phyloP scores from a whole-genome alignment of 2,329 filamentous ascomycete species.

The Amauroascus verrucosus region DNA sequence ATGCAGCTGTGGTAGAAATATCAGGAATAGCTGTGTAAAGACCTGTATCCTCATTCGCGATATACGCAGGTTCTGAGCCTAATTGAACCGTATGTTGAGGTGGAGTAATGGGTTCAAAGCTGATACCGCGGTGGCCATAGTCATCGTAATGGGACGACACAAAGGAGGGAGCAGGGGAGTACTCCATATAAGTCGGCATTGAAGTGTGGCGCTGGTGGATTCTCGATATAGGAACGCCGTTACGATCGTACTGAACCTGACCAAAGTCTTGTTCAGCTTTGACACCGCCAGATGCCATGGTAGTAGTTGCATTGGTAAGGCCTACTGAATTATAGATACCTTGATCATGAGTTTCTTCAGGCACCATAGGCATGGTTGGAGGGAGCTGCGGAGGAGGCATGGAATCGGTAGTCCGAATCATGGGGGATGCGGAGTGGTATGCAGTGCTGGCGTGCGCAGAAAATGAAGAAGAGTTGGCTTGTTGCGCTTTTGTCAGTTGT shows the following conservation, averaged over 20 bases:
- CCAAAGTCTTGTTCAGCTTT: conserved; percentile 83
- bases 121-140: conserved; percentile 91
- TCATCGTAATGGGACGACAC: conserved; percentile 98
- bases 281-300: conserved; percentile 53
- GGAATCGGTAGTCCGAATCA: conserved; percentile 71
- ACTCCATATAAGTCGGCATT: conserved; percentile 98
- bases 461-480: conserved; percentile 96
- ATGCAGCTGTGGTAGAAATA: conserved; percentile 60
- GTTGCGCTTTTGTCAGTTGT: conserved; percentile 97
- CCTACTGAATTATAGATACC: conserved; percentile 63
- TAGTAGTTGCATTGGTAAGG: conserved; percentile 56
- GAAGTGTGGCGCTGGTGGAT: conserved; percentile 88
- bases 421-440: conserved; percentile 76
- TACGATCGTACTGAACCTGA: conserved; percentile 81
- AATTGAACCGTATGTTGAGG: conserved; percentile 80
- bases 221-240: conserved; percentile 72
- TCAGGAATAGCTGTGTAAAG: conserved; percentile 93
- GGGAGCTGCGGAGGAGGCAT: conserved; percentile 88
- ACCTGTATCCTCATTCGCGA: conserved; percentile 94
- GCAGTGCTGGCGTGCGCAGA: conserved; percentile 59
- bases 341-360: conserved; percentile 55
- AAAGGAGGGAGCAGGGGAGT: conserved; percentile 94
- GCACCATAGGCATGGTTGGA: conserved; percentile 47
- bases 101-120: conserved; percentile 92
- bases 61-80: conserved; percentile 83